These are phyloP conservation scores for Neofusicoccum ribis DNA, from an alignment of 2,329 filamentous ascomycete genomes.

Conservation along the genomic window DNA sequence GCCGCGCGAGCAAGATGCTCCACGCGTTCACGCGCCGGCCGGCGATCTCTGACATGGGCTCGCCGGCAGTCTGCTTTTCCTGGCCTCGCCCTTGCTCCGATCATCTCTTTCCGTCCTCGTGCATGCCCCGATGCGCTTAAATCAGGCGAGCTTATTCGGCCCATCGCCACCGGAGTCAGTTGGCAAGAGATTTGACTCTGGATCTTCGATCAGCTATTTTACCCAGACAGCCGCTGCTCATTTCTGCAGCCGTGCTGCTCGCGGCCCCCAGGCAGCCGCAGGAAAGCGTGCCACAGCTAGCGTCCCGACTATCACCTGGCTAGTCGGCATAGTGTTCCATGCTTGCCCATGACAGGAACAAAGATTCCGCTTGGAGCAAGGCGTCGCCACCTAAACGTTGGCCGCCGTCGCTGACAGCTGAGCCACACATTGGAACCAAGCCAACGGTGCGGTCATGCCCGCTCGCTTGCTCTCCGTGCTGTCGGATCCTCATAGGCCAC, in stretches of 20 bases:
- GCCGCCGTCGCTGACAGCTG: background rate
- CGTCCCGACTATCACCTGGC: background rate
- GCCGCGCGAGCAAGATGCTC: background rate
- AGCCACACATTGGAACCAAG: background rate
- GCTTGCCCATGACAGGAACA: background rate
- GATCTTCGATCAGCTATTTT: background rate
- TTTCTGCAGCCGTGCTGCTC: background rate
- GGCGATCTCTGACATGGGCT: constrained; percentile 6
- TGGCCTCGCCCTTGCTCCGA: constrained; percentile 6
- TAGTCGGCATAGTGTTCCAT: background rate
- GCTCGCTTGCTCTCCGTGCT: background rate
- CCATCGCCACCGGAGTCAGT: background rate
- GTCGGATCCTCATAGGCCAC: background rate
- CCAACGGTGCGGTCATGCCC: background rate
- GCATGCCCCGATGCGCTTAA: background rate
- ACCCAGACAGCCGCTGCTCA: background rate
- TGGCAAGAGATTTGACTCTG: background rate
- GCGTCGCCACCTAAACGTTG: background rate
- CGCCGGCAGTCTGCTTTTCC: constrained; percentile 5
- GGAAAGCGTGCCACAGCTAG: background rate
- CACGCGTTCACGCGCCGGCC: constrained; percentile 2
- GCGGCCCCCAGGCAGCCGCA: background rate
- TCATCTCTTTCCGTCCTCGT: constrained; percentile 1
- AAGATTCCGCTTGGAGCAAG: background rate
- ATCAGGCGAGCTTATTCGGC: background rate